Conservation (phyloP, 2,329 filamentous ascomycete genomes). For the Blumeriella jaapii region DNA sequence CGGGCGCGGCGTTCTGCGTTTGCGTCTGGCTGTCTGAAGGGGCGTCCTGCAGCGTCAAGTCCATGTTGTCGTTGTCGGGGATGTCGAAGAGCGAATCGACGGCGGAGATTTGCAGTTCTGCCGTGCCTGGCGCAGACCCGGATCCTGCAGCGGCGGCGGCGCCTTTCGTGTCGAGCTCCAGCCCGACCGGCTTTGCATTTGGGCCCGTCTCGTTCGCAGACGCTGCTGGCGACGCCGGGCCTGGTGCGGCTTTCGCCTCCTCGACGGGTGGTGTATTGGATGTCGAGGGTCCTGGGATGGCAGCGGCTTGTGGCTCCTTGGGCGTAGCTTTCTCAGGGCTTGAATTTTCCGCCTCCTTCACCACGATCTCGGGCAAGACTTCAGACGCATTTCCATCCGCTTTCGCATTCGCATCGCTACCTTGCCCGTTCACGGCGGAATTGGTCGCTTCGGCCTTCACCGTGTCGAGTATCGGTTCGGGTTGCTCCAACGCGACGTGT, state of each 20-base stretch:
- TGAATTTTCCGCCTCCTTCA: constrained; percentile 15
- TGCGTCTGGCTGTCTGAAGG: constrained; percentile 12
- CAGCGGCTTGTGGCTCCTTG: constrained; percentile 1
- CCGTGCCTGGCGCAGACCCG: constrained; percentile 9
- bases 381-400: background rate
- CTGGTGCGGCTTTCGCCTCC: constrained; percentile 6
- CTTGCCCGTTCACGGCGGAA: constrained; percentile 25
- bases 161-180: constrained; percentile 20
- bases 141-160: constrained; percentile 2
- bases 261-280: constrained; percentile 2
- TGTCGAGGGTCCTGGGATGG: constrained; percentile 9
- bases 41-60: too few species aligned
- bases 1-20: constrained; percentile 14
- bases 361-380: constrained; percentile 6
- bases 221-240: constrained; percentile 15
- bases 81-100: constrained; percentile 25
- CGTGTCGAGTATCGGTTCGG: constrained; percentile 13
- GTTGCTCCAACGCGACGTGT: constrained; percentile 22
- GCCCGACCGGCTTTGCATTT: constrained; percentile 15
- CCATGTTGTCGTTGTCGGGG: constrained; percentile 16
- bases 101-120: constrained; percentile 16
- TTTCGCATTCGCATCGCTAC: background rate
- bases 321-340: constrained; percentile 9
- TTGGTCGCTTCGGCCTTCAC: background rate
- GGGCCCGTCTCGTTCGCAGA: constrained; percentile 9